Conservation (phyloP, 2,329 filamentous ascomycete species). For the Ceratocystis alfenasii region DNA sequence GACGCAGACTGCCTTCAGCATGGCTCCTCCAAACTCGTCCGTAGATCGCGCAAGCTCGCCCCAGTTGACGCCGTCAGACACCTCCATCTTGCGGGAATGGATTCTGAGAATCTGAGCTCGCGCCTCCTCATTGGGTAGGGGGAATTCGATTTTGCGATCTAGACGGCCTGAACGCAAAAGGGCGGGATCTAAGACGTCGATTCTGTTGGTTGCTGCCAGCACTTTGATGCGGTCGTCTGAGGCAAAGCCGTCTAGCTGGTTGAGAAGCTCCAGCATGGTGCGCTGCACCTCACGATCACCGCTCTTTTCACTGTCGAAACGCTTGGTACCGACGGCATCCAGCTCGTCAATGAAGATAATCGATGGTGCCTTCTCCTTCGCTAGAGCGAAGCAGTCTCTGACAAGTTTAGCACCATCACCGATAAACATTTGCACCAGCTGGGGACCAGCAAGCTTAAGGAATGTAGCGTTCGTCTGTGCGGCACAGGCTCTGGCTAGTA, state of each 20-base stretch:
- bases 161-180: slow-evolving; percentile 83
- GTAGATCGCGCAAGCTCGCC: slow-evolving; percentile 88
- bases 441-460: slow-evolving; percentile 92
- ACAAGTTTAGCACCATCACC: slow-evolving; percentile 97
- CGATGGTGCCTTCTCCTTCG: slow-evolving; percentile 95
- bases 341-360: slow-evolving; percentile 99
- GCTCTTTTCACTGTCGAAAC: slow-evolving; percentile 96
- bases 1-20: slow-evolving; percentile 96
- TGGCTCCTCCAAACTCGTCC: slow-evolving; percentile 94
- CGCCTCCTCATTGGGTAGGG: slow-evolving; percentile 92
- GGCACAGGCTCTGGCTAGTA: slow-evolving; percentile 87
- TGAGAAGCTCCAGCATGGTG: slow-evolving; percentile 96
- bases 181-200: slow-evolving; percentile 86
- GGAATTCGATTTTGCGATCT: slow-evolving; percentile 97
- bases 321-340: slow-evolving; percentile 96
- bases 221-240: slow-evolving; percentile 97
- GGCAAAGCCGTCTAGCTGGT: slow-evolving; percentile 95
- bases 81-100: slow-evolving; percentile 96
- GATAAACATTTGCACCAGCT: slow-evolving; percentile 99
- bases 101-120: slow-evolving; percentile 95
- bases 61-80: slow-evolving; percentile 91
- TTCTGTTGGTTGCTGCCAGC: slow-evolving; percentile 82
- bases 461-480: slow-evolving; percentile 98
- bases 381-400: slow-evolving; percentile 90
- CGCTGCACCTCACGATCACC: slow-evolving; percentile 96